phyloP scores from a whole-genome alignment of 179 eudicot species.

The Actinidia arguta region DNA sequence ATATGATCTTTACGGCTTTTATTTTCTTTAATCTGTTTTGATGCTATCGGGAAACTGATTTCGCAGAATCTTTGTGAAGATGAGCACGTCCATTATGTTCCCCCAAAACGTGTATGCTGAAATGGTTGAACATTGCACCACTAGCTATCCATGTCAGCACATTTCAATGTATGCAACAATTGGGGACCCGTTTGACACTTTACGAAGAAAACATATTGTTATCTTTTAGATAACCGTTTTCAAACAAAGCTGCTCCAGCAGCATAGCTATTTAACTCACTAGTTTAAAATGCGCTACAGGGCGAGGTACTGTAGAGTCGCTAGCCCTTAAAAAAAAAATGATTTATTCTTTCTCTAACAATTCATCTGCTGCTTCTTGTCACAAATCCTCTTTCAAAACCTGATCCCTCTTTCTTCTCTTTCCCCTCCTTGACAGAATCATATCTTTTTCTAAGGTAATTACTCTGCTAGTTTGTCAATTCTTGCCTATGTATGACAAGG shows the following conservation, averaged over 20 bases:
- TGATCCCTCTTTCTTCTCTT: constrained; percentile 3
- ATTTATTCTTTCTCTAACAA: background rate
- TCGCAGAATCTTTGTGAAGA: constrained; percentile 74
- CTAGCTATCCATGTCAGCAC: background rate
- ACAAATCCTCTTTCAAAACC: background rate
- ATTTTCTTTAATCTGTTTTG: background rate
- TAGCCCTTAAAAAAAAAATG: background rate
- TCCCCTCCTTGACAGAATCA: background rate
- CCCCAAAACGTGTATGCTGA: constrained; percentile 65
- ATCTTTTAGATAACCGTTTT: background rate
- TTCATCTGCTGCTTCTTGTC: background rate
- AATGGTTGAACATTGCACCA: background rate
- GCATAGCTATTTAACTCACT: background rate
- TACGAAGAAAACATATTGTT: too few species aligned
- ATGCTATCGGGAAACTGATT: constrained; percentile 21
- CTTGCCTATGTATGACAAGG: too few species aligned
- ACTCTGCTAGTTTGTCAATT: too few species aligned
- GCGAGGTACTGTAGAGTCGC: background rate
- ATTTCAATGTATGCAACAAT: background rate
- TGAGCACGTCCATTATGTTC: constrained; percentile 64
- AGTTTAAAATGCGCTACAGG: background rate
- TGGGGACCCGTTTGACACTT: too few species aligned
- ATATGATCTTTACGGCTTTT: background rate
- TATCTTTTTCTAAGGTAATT: too few species aligned
- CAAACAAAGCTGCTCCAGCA: background rate